Conservation (phyloP, 805 yeast genomes). For the Cyberlindnera mycetangii region DNA sequence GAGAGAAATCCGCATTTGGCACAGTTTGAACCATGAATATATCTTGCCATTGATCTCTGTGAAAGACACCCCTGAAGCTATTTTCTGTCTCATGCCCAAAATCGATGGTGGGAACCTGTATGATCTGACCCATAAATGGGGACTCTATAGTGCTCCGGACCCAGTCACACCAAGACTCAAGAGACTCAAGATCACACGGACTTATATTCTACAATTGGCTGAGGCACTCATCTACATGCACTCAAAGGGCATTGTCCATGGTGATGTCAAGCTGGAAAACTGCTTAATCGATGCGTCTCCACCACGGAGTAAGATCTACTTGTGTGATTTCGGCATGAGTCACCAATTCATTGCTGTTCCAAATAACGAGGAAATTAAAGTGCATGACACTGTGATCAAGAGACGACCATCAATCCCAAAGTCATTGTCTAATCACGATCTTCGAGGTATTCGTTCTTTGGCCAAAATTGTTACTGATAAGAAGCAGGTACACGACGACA, state of each 20-base stretch:
- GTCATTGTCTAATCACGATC: slow-evolving; percentile 30
- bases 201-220: slow-evolving; percentile 51
- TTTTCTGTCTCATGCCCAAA: slow-evolving; percentile 69
- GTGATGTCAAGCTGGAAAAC: slow-evolving; percentile 75
- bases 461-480: slow-evolving; percentile 29
- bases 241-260: slow-evolving; percentile 65
- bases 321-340: slow-evolving; percentile 93
- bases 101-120: slow-evolving; percentile 78
- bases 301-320: slow-evolving; percentile 36
- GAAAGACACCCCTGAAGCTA: slow-evolving; percentile 56
- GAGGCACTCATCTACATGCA: slow-evolving; percentile 61
- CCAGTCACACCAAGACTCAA: slow-evolving; percentile 30
- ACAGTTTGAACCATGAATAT: slow-evolving; percentile 57
- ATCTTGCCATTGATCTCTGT: slow-evolving; percentile 62
- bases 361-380: slow-evolving; percentile 17
- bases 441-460: slow-evolving; percentile 13
- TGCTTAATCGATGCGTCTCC: slow-evolving; percentile 52
- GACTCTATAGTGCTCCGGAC: slow-evolving; percentile 35
- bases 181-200: slow-evolving; percentile 35
- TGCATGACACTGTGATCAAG: slow-evolving; percentile 28
- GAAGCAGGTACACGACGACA: slow-evolving; percentile 32
- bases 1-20: slow-evolving; percentile 78
- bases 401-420: slow-evolving; percentile 33
- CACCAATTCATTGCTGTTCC: slow-evolving; percentile 25
- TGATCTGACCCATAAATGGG: slow-evolving; percentile 73